Conservation (phyloP, 2,329 filamentous ascomycete species). For the Sphaerulina vaccinii region DNA sequence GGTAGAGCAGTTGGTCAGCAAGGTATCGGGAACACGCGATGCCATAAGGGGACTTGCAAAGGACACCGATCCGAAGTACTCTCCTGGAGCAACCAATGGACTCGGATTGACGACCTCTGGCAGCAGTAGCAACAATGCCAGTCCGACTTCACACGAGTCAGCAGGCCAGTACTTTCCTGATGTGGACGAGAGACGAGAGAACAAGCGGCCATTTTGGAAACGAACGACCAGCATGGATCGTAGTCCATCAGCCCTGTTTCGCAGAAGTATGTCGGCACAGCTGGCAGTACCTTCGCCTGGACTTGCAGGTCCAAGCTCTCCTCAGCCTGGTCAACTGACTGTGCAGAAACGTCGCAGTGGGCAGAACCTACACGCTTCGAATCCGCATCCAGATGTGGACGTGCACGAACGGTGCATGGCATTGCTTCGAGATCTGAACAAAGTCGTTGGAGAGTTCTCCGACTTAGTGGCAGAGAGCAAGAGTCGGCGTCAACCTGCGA, state of each 20-base stretch:
- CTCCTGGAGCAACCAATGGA: conserved; percentile 37
- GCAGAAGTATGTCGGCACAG: conserved; percentile 55
- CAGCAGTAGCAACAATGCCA: conserved; percentile 37
- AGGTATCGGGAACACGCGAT: conserved; percentile 83
- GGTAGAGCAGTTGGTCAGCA: conserved; percentile 80
- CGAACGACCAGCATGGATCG: conserved; percentile 65
- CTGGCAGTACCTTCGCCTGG: conserved; percentile 49
- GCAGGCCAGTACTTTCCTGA: conserved; percentile 48
- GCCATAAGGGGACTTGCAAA: conserved; percentile 82
- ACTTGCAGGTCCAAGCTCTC: conserved; percentile 28
- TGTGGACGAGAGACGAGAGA: conserved; percentile 36
- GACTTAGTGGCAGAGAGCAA: conserved; percentile 75
- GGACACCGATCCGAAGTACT: conserved; percentile 70
- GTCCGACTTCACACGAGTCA: conserved; percentile 36
- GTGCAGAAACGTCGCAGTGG: conserved; percentile 38
- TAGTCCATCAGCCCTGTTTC: conserved; percentile 46
- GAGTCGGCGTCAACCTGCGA: conserved; percentile 63
- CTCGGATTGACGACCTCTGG: conserved; percentile 33
- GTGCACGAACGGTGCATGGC: conserved; percentile 81
- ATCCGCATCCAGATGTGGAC: conserved; percentile 40
- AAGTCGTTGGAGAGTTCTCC: conserved; percentile 79
- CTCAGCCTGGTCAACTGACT: conserved; percentile 37
- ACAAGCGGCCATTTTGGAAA: conserved; percentile 85
- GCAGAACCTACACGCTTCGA: conserved; percentile 24
- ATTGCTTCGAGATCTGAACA: conserved; percentile 80